Evolutionary conservation across 768 basidiomycete species (phyloP).

Genomic region (Macrocybe gigantea): DNA sequence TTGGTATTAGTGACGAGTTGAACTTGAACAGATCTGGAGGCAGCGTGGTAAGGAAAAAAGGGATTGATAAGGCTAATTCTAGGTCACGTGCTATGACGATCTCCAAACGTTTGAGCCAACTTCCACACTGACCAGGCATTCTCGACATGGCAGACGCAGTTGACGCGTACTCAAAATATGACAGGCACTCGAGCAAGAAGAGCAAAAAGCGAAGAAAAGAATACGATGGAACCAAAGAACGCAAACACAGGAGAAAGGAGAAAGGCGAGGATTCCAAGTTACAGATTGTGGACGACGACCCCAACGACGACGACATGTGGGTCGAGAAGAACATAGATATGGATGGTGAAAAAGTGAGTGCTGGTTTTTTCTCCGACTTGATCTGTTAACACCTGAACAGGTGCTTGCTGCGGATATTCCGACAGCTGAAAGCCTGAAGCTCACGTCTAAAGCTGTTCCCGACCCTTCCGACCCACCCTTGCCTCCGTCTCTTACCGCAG

Average conservation of each 20-base stretch:
- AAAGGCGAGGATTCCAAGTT: conserved; percentile 36
- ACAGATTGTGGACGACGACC: conserved; percentile 65
- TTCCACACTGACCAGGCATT: conserved; percentile 10
- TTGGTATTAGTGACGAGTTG: conserved; percentile 1
- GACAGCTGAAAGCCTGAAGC: conserved; percentile 61
- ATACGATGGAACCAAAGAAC: conserved; percentile 19
- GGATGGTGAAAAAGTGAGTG: conserved; percentile 65
- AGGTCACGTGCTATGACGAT: conserved; percentile 16
- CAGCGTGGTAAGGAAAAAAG: conserved; percentile 1
- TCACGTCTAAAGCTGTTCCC: conserved; percentile 54
- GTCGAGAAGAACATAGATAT: conserved; percentile 82
- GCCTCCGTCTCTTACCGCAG: conserved; percentile 41
- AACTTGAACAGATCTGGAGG: too few species aligned
- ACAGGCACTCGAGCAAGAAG: conserved; percentile 37
- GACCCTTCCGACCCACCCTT: conserved; percentile 38
- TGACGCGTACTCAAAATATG: conserved; percentile 14
- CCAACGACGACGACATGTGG: conserved; percentile 75
- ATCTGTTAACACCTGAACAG: conserved; percentile 24
- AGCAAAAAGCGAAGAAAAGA: conserved; percentile 52
- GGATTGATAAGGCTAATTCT: not conserved
- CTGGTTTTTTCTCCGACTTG: conserved; percentile 1
- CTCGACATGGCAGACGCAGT: conserved; percentile 24
- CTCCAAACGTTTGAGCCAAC: not conserved
- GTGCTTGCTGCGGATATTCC: conserved; percentile 71
- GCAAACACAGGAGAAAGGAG: conserved; percentile 38